Evolutionary conservation across 2,329 filamentous ascomycete genomes (phyloP), one percentile per base, ranked within the genome.

Genomic region (Monosporascus sp.): DNA sequence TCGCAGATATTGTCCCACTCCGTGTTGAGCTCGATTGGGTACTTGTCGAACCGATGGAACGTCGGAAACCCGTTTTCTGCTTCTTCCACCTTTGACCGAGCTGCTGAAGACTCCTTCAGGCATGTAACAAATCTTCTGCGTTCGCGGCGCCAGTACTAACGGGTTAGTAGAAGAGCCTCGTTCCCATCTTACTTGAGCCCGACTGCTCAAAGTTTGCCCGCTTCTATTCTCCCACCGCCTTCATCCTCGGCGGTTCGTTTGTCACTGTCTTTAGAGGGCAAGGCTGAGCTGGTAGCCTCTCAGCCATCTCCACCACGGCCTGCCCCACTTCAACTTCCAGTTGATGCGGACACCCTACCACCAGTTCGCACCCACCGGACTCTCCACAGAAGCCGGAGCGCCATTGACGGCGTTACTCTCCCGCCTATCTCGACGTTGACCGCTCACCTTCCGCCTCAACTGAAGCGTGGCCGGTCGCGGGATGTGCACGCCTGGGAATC

Each of bases 401-500:
- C 86, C 18, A 72, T 87, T 38, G 74, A 78, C 38, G 75, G 79
- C 52, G 72, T 81, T 56, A 84, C 80, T 5, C 73, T 84, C n/a
- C 77, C 79, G 24, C 78, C 80, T 49, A 79, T 82, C 54, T 79
- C 79, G 5, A 70, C 75, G 17, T 67, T 83, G 41, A 81, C 79
- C 9, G 71, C 62, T 69, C 74, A 60, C n/a, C 70, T 82, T 15
- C 78, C 80, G 25, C 81, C 80, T 20, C 76, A 77, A 37, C 73
- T 86, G 18, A 73, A 75, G 36, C 84, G 86, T 52, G 89, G 89
- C 51, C 82, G 93, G 53, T 96, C 92, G 53, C 85, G 90, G 51
- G 89, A 97, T 68, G 89, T 91, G 18, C 85, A 91, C 49, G 89
- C 88, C 7, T 97, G 93, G 93, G 90, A 96, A 65, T 90, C 90